Evolutionary conservation across 345 rosid species (phyloP).

Genomic region (Nasturtium officinale): DNA sequence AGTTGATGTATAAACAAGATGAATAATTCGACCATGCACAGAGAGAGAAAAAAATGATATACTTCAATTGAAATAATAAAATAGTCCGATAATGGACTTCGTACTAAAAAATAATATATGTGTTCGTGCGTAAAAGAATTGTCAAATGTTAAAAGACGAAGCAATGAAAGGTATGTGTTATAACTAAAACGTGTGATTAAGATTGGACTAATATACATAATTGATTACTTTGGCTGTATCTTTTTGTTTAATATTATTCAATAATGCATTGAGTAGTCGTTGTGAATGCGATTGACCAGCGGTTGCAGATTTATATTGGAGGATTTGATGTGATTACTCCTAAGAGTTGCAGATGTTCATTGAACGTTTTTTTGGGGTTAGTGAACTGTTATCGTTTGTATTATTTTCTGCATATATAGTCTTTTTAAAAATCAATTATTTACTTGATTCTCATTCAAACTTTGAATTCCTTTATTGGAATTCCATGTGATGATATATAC

Average conservation of each 20-base stretch:
- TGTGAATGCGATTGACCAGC: constrained; percentile 41
- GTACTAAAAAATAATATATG: constrained; percentile 14
- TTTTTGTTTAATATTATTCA: constrained; percentile 21
- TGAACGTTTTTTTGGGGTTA: constrained; percentile 33
- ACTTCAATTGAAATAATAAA: not conserved
- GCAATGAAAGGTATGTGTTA: constrained; percentile 4
- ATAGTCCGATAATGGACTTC: not conserved
- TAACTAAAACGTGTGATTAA: constrained; percentile 39
- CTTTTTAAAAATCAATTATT: not conserved
- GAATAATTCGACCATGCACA: not conserved
- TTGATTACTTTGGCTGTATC: constrained; percentile 35
- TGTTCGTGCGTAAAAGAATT: constrained; percentile 35
- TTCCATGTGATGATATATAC: constrained; percentile 42
- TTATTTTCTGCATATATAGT: not conserved
- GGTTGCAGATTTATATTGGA: constrained; percentile 17
- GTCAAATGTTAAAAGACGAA: constrained; percentile 8
- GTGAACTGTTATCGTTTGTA: not conserved
- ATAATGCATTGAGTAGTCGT: constrained; percentile 35
- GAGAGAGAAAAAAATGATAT: not conserved
- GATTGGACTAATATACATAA: constrained; percentile 25
- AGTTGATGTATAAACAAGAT: not conserved
- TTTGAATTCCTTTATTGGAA: constrained; percentile 35
- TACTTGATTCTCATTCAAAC: constrained; percentile 34
- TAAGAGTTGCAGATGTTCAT: constrained; percentile 16
- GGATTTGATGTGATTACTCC: constrained; percentile 37